Evolutionary conservation across 75 land plant genomes (phyloP).

Genomic region (Pseudotsuga menziesii): DNA sequence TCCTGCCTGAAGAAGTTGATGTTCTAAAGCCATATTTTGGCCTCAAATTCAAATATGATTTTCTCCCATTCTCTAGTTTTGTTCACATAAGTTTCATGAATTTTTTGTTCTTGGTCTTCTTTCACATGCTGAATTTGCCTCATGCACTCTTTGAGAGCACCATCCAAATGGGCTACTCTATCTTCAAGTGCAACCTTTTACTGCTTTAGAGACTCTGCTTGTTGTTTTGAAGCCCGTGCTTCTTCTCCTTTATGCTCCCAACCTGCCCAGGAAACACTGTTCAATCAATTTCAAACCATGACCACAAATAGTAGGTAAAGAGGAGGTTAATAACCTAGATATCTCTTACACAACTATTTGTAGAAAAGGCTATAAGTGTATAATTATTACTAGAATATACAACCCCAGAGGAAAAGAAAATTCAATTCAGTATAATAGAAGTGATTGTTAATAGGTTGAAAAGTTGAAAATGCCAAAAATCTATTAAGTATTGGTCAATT

Average conservation of each 20-base stretch:
- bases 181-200: conserved; percentile 64
- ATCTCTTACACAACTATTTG: background rate
- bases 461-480: background rate
- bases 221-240: conserved; percentile 57
- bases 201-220: conserved; percentile 65
- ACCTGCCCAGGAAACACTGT: conserved; percentile 36
- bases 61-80: conserved; percentile 74
- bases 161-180: conserved; percentile 81
- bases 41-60: conserved; percentile 60
- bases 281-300: background rate
- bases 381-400: background rate
- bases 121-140: conserved; percentile 67
- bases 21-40: conserved; percentile 53
- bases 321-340: background rate
- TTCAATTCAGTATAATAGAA: background rate
- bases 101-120: conserved; percentile 76
- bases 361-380: background rate
- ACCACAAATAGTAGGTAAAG: background rate
- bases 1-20: conserved; percentile 41
- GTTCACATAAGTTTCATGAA: conserved; percentile 57
- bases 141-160: conserved; percentile 91
- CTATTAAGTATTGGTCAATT: background rate
- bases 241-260: conserved; percentile 96
- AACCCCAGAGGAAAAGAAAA: background rate
- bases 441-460: background rate